A percentile compares a stretch with the other conserved stretches of the same genome.
These are phyloP conservation scores for Fraxinus sp. DNA, from an alignment of 305 asterid species.

Conservation along the genomic window DNA sequence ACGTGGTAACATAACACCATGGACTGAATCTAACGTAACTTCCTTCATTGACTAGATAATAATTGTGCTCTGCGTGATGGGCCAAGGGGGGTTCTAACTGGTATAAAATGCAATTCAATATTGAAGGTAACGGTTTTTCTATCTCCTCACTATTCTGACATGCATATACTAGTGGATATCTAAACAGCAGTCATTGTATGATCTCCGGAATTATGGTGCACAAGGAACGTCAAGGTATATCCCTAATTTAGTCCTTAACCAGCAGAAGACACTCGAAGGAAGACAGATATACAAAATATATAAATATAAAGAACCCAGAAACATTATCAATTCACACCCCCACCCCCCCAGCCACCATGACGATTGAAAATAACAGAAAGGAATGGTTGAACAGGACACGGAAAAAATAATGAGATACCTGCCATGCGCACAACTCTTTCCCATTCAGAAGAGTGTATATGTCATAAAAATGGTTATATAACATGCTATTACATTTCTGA, in stretches of 20 bases:
- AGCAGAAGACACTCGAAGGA: constrained; percentile 4
- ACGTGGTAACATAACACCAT: constrained; percentile 4
- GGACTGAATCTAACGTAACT: constrained; percentile 18
- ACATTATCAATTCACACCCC: background rate
- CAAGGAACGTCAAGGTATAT: constrained; percentile 2
- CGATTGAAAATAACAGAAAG: constrained; percentile 4
- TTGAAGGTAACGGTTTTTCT: background rate
- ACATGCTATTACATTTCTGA: background rate
- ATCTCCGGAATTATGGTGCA: background rate
- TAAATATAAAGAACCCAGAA: constrained; percentile 12
- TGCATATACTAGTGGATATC: background rate
- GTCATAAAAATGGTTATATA: background rate
- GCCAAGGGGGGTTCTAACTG: constrained; percentile 3
- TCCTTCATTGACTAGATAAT: constrained; percentile 6
- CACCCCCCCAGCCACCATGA: background rate
- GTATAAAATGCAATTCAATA: background rate
- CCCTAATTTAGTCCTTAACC: constrained; percentile 15
- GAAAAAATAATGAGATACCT: constrained; percentile 38
- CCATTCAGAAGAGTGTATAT: constrained; percentile 18
- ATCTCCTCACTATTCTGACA: background rate
- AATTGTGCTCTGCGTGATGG: background rate
- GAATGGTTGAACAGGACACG: constrained; percentile 3
- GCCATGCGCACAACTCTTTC: background rate
- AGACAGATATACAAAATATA: background rate
- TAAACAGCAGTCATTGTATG: background rate